phyloP scores from a whole-genome alignment of 495 filamentous ascomycete species.

The Collariella sp. region DNA sequence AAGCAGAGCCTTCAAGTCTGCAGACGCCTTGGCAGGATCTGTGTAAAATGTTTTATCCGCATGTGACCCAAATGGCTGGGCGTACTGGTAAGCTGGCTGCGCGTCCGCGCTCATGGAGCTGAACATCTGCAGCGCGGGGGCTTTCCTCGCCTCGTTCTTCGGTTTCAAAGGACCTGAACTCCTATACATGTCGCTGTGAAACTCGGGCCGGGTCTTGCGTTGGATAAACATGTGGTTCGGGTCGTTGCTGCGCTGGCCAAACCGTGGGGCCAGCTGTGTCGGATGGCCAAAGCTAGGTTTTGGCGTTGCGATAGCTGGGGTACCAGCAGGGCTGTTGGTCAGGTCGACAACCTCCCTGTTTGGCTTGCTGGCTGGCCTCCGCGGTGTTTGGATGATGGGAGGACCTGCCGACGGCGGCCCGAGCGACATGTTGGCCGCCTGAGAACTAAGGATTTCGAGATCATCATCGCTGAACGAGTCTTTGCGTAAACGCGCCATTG shows the following conservation, averaged over 20 bases:
- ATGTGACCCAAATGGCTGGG: constrained; percentile 27
- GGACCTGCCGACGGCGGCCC: neutral
- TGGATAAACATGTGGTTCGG: constrained; percentile 37
- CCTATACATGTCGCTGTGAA: constrained; percentile 37
- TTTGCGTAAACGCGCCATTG: constrained; percentile 19
- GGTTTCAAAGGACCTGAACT: constrained; percentile 32
- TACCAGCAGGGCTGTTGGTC: constrained; percentile 20
- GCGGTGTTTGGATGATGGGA: constrained; percentile 8
- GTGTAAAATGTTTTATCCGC: constrained; percentile 57
- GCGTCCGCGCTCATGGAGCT: constrained; percentile 27
- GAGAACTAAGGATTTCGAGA: constrained; percentile 28
- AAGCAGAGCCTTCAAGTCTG: constrained; percentile 78
- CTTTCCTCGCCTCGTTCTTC: constrained; percentile 27
- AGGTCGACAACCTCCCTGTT: constrained; percentile 17
- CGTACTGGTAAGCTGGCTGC: constrained; percentile 23
- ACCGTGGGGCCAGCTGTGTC: constrained; percentile 19
- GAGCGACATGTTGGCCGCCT: constrained; percentile 28
- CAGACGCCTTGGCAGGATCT: constrained; percentile 65
- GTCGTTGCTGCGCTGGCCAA: constrained; percentile 14
- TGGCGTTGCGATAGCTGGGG: constrained; percentile 16
- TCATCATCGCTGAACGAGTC: constrained; percentile 31
- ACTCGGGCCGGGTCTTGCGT: constrained; percentile 39
- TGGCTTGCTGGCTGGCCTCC: constrained; percentile 2
- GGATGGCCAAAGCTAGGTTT: constrained; percentile 27
- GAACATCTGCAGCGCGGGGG: constrained; percentile 31